Conservation (phyloP, 208 protist species). For the Leishmania arabica region DNA sequence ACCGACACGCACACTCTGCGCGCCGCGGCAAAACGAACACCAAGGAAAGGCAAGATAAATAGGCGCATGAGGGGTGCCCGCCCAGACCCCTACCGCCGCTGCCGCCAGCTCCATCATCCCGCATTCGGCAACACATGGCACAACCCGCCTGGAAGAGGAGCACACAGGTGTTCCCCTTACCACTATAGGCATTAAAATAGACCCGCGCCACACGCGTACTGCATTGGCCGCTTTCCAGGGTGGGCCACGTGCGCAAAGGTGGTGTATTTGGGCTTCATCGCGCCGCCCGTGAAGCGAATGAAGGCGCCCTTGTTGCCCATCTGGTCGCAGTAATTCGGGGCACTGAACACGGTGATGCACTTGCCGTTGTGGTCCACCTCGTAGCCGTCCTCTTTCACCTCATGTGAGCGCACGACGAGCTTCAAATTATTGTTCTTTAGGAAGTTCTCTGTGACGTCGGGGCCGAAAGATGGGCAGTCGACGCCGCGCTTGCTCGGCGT, state of each 20-base stretch:
- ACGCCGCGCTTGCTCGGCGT: constrained; percentile 96
- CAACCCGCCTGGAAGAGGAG: background rate
- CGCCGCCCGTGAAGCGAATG: constrained; percentile 82
- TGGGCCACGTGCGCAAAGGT: constrained; percentile 74
- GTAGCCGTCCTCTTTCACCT: constrained; percentile 97
- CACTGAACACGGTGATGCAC: constrained; percentile 97
- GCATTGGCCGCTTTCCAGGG: constrained; percentile 83
- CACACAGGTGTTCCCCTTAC: background rate
- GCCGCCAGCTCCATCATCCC: background rate
- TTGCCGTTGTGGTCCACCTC: constrained; percentile 93
- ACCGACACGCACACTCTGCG: background rate
- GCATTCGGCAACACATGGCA: background rate
- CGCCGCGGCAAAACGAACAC: background rate
- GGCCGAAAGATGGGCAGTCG: constrained; percentile 95
- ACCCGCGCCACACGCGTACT: constrained; percentile 69
- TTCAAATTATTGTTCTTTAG: constrained; percentile 94
- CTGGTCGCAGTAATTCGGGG: constrained; percentile 99
- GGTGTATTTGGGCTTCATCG: constrained; percentile 79
- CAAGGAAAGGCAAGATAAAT: background rate
- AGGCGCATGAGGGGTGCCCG: background rate
- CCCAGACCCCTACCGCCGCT: background rate
- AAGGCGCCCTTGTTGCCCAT: constrained; percentile 94
- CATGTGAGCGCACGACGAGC: constrained; percentile 96
- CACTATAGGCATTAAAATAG: constrained; percentile 36
- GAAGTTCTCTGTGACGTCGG: constrained; percentile 97